Percentiles rank a stretch among this genome's conserved stretches.
Evolutionary conservation across 768 basidiomycete genomes (phyloP).

Genomic region (Suillus decipiens): DNA sequence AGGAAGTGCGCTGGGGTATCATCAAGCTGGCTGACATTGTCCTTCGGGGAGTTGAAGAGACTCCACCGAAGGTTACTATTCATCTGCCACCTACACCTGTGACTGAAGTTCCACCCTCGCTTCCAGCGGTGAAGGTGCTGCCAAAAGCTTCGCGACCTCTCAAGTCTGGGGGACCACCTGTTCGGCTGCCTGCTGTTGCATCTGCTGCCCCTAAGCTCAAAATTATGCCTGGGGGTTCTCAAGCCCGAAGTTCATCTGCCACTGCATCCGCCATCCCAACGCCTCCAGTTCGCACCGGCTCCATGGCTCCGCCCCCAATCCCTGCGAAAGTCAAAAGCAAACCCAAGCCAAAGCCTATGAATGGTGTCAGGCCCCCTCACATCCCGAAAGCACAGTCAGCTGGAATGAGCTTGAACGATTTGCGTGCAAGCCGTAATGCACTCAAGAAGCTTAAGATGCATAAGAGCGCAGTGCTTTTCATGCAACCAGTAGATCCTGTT

Average conservation of each 20-base stretch:
- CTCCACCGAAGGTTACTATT: conserved; percentile 83
- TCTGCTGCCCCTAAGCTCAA: conserved; percentile 58
- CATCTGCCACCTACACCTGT: conserved; percentile 79
- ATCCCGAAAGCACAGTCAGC: conserved; percentile 70
- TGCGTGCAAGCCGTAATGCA: conserved; percentile 72
- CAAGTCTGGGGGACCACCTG: conserved; percentile 37
- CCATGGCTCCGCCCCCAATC: conserved; percentile 33
- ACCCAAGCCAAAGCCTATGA: conserved; percentile 19
- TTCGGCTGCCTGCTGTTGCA: conserved; percentile 32
- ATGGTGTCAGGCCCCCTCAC: conserved; percentile 42
- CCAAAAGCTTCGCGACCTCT: conserved; percentile 39
- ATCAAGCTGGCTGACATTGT: conserved; percentile 91
- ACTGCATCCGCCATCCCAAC: conserved; percentile 13
- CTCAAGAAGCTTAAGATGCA: conserved; percentile 78
- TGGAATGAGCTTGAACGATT: conserved; percentile 77
- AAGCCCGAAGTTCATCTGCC: conserved; percentile 22
- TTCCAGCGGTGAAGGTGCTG: conserved; percentile 54
- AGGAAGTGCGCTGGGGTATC: conserved; percentile 89
- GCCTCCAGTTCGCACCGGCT: conserved; percentile 12
- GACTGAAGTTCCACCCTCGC: conserved; percentile 55
- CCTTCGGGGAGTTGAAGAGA: conserved; percentile 80
- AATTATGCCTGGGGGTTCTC: conserved; percentile 27
- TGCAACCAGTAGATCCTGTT: conserved; percentile 94
- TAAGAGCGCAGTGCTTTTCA: conserved; percentile 74
- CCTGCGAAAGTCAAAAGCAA: conserved; percentile 32